Conservation (phyloP, 1,139 yeast genomes). For the Kurtzmaniella quercitrusa region DNA sequence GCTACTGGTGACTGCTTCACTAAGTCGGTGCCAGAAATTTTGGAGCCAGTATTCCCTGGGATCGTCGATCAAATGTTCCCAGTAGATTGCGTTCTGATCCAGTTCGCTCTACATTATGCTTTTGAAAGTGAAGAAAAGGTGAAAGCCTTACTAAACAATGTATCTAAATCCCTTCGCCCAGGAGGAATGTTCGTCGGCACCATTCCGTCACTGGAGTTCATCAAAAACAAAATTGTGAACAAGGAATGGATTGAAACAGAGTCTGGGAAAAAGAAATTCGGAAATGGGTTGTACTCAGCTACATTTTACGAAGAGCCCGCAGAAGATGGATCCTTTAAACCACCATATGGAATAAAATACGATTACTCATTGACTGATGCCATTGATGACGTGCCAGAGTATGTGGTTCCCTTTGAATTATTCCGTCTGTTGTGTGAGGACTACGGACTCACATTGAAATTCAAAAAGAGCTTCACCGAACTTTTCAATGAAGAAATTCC, state of each 20-base stretch:
- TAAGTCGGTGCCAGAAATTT: slow-evolving; percentile 62
- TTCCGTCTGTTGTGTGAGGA: slow-evolving; percentile 81
- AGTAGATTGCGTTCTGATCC: slow-evolving; percentile 83
- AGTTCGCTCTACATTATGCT: slow-evolving; percentile 92
- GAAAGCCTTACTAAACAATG: slow-evolving; percentile 65
- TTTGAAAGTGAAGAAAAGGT: slow-evolving; percentile 83
- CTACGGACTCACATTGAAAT: slow-evolving; percentile 67
- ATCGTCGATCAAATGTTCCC: slow-evolving; percentile 65
- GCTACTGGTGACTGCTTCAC: slow-evolving; percentile 93
- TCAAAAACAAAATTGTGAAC: slow-evolving; percentile 57
- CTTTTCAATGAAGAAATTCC: slow-evolving; percentile 81
- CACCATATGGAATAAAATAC: slow-evolving; percentile 82
- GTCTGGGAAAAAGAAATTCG: slow-evolving; percentile 63
- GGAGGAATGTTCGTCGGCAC: slow-evolving; percentile 94
- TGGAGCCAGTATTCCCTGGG: slow-evolving; percentile 55
- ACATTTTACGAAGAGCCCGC: slow-evolving; percentile 77
- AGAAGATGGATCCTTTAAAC: slow-evolving; percentile 61
- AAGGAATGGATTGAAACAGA: slow-evolving; percentile 13
- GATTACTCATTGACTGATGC: slow-evolving; percentile 85
- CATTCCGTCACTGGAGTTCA: slow-evolving; percentile 86
- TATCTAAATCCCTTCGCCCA: slow-evolving; percentile 65
- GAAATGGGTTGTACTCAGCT: slow-evolving; percentile 78
- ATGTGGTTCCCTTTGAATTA: slow-evolving; percentile 93
- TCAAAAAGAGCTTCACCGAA: slow-evolving; percentile 75
- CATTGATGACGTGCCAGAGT: slow-evolving; percentile 93